Evolutionary conservation across 345 rosid species (phyloP).

Genomic region (Camelina sativa): DNA sequence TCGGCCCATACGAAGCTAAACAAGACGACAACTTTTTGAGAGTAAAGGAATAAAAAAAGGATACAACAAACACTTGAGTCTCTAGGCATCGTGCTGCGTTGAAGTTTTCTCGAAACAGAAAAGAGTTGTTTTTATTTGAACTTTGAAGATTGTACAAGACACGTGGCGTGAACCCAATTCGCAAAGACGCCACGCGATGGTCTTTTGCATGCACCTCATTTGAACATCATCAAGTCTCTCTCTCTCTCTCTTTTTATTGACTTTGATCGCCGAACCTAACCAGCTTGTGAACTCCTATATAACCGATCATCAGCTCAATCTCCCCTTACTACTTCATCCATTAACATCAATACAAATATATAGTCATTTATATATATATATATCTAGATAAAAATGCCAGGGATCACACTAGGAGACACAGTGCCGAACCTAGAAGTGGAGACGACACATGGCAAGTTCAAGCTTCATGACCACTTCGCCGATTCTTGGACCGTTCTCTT

Average conservation of each 20-base stretch:
- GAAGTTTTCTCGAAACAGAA: background rate
- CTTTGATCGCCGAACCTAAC: constrained; percentile 18
- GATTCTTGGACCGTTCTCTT: constrained; percentile 74
- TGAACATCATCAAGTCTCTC: constrained; percentile 16
- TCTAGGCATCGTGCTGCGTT: no score
- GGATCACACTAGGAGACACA: constrained; percentile 73
- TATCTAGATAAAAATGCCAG: constrained; percentile 54
- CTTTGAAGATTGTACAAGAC: constrained; percentile 14
- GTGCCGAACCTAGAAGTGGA: constrained; percentile 72
- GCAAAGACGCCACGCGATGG: constrained; percentile 34
- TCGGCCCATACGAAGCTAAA: background rate
- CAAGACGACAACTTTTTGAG: background rate
- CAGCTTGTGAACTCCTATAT: constrained; percentile 34
- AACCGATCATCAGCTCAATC: constrained; percentile 4
- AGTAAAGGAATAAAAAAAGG: background rate
- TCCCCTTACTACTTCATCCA: background rate
- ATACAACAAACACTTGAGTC: constrained; percentile 3
- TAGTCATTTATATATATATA: background rate
- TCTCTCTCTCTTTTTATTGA: background rate
- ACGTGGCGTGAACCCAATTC: constrained; percentile 34
- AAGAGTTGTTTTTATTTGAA: background rate
- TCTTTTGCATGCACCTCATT: constrained; percentile 38
- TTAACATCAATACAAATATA: constrained; percentile 4
- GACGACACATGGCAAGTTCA: constrained; percentile 67
- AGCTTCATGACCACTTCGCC: constrained; percentile 63